Evolutionary conservation across 495 filamentous ascomycete species (phyloP).

Genomic region (Pyrenula aspistea): DNA sequence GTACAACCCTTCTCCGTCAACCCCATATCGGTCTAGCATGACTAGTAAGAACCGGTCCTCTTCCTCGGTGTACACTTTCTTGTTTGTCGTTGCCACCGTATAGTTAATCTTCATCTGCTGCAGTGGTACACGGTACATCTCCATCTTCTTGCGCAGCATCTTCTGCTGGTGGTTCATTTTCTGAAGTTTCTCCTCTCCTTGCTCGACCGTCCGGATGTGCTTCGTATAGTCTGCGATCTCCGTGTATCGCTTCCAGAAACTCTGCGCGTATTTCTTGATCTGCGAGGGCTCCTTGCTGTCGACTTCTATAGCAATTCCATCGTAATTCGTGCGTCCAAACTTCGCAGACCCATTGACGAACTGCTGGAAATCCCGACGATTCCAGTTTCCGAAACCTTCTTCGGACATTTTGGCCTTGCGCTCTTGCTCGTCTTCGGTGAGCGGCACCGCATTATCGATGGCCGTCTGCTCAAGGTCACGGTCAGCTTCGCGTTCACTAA

Average conservation of each 20-base stretch:
- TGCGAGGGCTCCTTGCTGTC: slow-evolving; percentile 81
- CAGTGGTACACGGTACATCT: slow-evolving; percentile 87
- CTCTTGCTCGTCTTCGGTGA: slow-evolving; percentile 81
- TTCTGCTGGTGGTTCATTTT: slow-evolving; percentile 88
- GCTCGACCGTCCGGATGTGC: slow-evolving; percentile 74
- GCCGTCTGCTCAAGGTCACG: slow-evolving; percentile 78
- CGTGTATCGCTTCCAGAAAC: slow-evolving; percentile 86
- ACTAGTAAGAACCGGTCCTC: slow-evolving; percentile 95
- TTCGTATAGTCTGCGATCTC: slow-evolving; percentile 83
- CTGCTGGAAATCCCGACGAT: slow-evolving; percentile 93
- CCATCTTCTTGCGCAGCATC: slow-evolving; percentile 90
- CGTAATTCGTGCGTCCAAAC: slow-evolving; percentile 76
- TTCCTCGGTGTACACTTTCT: slow-evolving; percentile 98
- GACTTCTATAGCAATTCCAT: slow-evolving; percentile 75
- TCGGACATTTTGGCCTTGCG: slow-evolving; percentile 70
- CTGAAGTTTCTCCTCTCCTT: slow-evolving; percentile 77
- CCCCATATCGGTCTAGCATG: slow-evolving; percentile 78
- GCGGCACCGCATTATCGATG: slow-evolving; percentile 80
- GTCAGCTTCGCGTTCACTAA: slow-evolving; percentile 77
- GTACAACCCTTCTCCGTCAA: slow-evolving; percentile 74
- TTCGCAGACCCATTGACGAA: slow-evolving; percentile 92
- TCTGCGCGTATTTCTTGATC: slow-evolving; percentile 78
- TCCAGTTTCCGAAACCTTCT: slow-evolving; percentile 88
- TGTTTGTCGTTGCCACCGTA: slow-evolving; percentile 96
- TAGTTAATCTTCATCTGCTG: slow-evolving; percentile 99